These are phyloP conservation scores for Fusarium sp. DNA, from an alignment of 2,329 filamentous ascomycete genomes.

Conservation along the genomic window DNA sequence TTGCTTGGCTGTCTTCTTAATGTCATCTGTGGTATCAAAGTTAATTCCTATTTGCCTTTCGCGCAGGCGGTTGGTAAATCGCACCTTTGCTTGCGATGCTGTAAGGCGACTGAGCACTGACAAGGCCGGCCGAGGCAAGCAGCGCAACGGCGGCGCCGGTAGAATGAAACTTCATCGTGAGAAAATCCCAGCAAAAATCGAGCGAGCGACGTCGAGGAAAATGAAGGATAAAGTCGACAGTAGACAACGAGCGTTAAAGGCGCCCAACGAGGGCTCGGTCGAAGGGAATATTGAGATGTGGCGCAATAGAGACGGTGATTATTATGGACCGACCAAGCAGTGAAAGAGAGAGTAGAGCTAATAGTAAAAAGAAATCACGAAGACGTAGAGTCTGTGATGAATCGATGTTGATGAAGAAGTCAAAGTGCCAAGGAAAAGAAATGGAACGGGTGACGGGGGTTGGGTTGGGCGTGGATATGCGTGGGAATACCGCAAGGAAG, in stretches of 20 bases:
- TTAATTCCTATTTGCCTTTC: constrained; percentile 30
- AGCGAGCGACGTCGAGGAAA: constrained; percentile 26
- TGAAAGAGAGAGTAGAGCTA: constrained; percentile 20
- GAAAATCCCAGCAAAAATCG: not conserved
- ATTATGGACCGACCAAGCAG: constrained; percentile 13
- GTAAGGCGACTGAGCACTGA: constrained; percentile 45
- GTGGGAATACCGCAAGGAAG: constrained; percentile 27
- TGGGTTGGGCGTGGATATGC: constrained; percentile 17
- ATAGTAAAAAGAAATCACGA: constrained; percentile 12
- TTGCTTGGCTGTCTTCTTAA: constrained; percentile 57
- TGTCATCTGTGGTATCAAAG: constrained; percentile 50
- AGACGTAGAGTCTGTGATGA: constrained; percentile 34
- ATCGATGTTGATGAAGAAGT: constrained; percentile 45
- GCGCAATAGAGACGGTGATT: constrained; percentile 9
- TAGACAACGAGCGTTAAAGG: constrained; percentile 33
- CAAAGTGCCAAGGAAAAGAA: constrained; percentile 48
- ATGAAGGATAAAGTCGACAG: constrained; percentile 4
- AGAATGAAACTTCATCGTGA: constrained; percentile 44
- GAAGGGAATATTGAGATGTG: constrained; percentile 3
- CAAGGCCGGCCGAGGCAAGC: constrained; percentile 41
- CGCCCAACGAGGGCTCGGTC: constrained; percentile 35
- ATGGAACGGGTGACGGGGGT: constrained; percentile 38
- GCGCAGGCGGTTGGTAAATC: constrained; percentile 1
- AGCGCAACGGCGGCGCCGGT: constrained; percentile 43
- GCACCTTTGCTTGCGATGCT: constrained; percentile 47